Conservation (phyloP, 306 rosid genomes). For the Heteromeles arbutifolia region DNA sequence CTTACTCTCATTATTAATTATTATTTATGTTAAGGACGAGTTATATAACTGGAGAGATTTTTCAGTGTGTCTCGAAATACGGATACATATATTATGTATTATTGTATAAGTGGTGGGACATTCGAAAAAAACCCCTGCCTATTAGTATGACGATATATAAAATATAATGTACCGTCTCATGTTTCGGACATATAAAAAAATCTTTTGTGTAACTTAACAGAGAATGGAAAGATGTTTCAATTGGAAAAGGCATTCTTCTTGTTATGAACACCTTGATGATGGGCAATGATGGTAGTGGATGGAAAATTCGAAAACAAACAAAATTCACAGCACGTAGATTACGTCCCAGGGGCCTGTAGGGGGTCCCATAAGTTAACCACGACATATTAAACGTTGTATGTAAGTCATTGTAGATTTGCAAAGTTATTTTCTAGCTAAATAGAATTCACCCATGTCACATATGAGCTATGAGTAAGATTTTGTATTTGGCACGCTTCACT, state of each 20-base stretch:
- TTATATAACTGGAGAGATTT: no score
- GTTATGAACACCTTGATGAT: neutral
- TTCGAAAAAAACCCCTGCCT: no score
- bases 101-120: no score
- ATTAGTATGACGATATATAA: accelerated
- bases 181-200: accelerated
- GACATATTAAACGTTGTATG: no score
- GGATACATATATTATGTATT: no score
- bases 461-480: no score
- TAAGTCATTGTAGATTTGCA: no score
- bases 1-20: neutral
- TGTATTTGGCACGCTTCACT: no score
- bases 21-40: neutral
- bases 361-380: neutral
- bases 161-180: no score
- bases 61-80: no score
- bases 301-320: neutral
- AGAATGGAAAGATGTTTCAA: neutral
- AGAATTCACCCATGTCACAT: no score
- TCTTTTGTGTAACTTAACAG: neutral
- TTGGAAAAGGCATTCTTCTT: neutral
- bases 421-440: no score
- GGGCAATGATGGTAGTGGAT: neutral
- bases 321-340: neutral
- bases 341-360: neutral